phyloP scores from a whole-genome alignment of 2,329 filamentous ascomycete genomes.

The Davidsoniella virescens region DNA sequence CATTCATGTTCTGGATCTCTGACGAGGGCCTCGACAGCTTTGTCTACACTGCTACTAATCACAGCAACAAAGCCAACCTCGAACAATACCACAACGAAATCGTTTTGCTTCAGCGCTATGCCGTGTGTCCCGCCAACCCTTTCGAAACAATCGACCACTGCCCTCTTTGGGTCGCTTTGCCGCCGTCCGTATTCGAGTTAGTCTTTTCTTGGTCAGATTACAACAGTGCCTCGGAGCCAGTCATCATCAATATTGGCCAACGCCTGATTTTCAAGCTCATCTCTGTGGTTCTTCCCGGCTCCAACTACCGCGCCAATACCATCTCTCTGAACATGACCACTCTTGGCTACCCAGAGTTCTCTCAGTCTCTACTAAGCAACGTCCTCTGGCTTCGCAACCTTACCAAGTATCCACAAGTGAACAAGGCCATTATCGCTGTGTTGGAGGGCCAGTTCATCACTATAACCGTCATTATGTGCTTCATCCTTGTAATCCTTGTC shows the following conservation, averaged over 20 bases:
- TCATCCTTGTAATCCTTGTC: constrained; percentile 93
- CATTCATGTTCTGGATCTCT: constrained; percentile 85
- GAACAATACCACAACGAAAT: constrained; percentile 1
- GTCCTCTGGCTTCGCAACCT: constrained; percentile 40
- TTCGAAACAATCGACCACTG: constrained; percentile 12
- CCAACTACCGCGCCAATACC: constrained; percentile 4
- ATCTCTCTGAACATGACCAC: neutral
- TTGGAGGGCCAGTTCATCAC: constrained; percentile 92
- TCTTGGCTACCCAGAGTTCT: constrained; percentile 13
- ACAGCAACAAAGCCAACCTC: constrained; percentile 2
- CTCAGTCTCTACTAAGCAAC: constrained; percentile 37
- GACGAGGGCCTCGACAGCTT: constrained; percentile 46
- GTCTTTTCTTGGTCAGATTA: constrained; percentile 5
- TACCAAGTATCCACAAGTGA: constrained; percentile 55
- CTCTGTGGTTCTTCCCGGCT: constrained; percentile 1
- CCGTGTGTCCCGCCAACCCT: constrained; percentile 19
- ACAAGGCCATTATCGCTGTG: constrained; percentile 64
- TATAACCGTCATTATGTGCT: constrained; percentile 74
- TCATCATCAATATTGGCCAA: neutral
- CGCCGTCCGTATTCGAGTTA: constrained; percentile 6
- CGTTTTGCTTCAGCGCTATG: constrained; percentile 8
- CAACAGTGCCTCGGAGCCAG: neutral
- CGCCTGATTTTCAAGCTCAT: constrained; percentile 5
- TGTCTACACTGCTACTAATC: neutral
- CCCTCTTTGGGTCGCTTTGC: constrained; percentile 9